Base-by-base conservation (phyloP, 441 rosid species). In the Jatropha multifida region DNA sequence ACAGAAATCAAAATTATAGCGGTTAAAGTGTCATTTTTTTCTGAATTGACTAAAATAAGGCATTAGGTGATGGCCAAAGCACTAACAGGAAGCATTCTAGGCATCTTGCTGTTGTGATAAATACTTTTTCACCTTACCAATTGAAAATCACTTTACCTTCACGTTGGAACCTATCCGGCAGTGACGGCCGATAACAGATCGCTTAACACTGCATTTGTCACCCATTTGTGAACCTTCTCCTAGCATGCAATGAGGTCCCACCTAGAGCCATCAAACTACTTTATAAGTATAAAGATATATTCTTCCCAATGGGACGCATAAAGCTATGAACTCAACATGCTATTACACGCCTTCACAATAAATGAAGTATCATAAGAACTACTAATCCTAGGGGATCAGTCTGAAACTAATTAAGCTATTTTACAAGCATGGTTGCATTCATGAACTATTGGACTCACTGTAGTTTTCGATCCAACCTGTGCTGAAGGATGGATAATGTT, bases 211-310 rank as follows among this genome's bases (percentile, higher is more conserved):
- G 76, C 98, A 95, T 79, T 93, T 95, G 78, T 95, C 99, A 77
- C 95, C 97, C 90, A 93, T 86, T 76, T 90, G 93, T 70, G 99
- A 89, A 81, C 98, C 96, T 87, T 95, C 98, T 66, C 96, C 96
- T 65, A 93, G 87, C 93, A 92, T 87, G 83, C 98, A 92, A 79
- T 92, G 88, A 27, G 96, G 94, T 64, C 99, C 99, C 64, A 95
- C 90, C 99, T 95, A 76, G 75, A 84, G 62, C 77, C 75, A 82
- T 63, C 61, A 78, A 69, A 48, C 8, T 51, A 59, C 48, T 46
- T 4, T 32, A 6, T 64, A 54, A 60, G 59, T 71, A 37, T 49
- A 51, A 68, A 49, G 42, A 49, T 51, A 42, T 44, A 42, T 44
- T 68, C 44, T 27, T 46, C 42, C 18, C 5, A 14, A 48, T 12